These are phyloP conservation scores for Tylopilus sp. DNA, from an alignment of 768 basidiomycete species.

Conservation along the genomic window DNA sequence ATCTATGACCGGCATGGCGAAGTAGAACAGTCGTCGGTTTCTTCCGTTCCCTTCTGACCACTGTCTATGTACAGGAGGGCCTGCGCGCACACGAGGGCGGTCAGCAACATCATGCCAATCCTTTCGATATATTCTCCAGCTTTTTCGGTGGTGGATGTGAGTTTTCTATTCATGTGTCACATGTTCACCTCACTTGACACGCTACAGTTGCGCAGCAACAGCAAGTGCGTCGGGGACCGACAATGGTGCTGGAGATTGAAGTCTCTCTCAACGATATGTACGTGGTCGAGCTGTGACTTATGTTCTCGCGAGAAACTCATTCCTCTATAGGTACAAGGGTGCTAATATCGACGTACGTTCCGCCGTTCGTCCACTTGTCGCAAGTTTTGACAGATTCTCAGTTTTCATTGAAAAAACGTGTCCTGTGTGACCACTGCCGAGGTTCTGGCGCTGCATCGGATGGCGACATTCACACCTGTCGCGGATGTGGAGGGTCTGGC, in stretches of 20 bases:
- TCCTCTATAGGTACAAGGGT: constrained; percentile 65
- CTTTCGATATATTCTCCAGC: constrained; percentile 90
- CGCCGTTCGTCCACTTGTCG: not conserved
- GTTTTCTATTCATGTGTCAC: constrained; percentile 25
- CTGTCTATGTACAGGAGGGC: constrained; percentile 59
- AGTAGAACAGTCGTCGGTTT: constrained; percentile 35
- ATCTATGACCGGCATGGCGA: constrained; percentile 96
- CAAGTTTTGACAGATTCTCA: constrained; percentile 31
- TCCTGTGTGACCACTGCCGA: constrained; percentile 96
- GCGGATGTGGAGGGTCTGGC: constrained; percentile 80
- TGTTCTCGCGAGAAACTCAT: not conserved
- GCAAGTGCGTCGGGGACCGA: constrained; percentile 71
- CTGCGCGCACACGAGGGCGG: constrained; percentile 88
- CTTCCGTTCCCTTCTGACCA: constrained; percentile 2
- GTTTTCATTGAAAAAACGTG: constrained; percentile 90
- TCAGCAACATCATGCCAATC: constrained; percentile 71
- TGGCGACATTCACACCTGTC: constrained; percentile 82
- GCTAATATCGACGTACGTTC: constrained; percentile 74
- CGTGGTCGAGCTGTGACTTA: constrained; percentile 21
- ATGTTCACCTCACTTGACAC: not conserved
- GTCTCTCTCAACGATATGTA: constrained; percentile 83
- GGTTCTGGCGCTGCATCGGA: constrained; percentile 93
- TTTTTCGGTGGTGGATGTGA: constrained; percentile 86
- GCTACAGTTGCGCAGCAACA: constrained; percentile 38
- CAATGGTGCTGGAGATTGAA: constrained; percentile 78